Evolutionary conservation across 2,329 filamentous ascomycete genomes (phyloP).

Genomic region (Calonectria ilicicola): DNA sequence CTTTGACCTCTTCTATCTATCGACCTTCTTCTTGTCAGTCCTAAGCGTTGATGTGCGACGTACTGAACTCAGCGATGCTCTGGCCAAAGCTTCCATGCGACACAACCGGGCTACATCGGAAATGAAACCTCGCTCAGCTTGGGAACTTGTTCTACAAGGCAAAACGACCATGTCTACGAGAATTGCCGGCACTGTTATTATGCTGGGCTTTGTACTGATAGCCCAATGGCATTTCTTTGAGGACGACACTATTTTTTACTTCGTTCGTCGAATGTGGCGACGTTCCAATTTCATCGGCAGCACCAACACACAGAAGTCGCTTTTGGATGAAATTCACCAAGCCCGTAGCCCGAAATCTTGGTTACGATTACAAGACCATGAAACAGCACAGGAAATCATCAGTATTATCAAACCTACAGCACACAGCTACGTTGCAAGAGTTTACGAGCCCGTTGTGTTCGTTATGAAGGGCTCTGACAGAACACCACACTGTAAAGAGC

Average conservation of each 20-base stretch:
- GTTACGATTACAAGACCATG: constrained; percentile 82
- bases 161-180: constrained; percentile 77
- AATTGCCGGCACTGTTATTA: constrained; percentile 79
- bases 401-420: constrained; percentile 78
- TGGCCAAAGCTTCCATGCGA: constrained; percentile 67
- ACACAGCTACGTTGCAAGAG: constrained; percentile 78
- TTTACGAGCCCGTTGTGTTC: constrained; percentile 81
- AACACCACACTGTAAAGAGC: constrained; percentile 60
- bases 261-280: constrained; percentile 41
- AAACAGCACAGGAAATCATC: constrained; percentile 82
- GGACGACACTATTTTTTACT: constrained; percentile 58
- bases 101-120: constrained; percentile 46
- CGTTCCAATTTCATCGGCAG: constrained; percentile 21
- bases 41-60: constrained; percentile 83
- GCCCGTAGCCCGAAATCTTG: constrained; percentile 82
- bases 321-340: constrained; percentile 74
- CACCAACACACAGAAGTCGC: constrained; percentile 47
- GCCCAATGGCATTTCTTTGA: constrained; percentile 85
- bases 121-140: constrained; percentile 49
- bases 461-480: constrained; percentile 77
- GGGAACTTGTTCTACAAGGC: constrained; percentile 74
- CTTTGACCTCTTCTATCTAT: constrained; percentile 82
- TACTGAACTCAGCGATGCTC: constrained; percentile 79
- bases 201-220: constrained; percentile 78
- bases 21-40: constrained; percentile 84